Evolutionary conservation across 2,329 filamentous ascomycete genomes (phyloP).

Genomic region (Hypoxylon sp.): DNA sequence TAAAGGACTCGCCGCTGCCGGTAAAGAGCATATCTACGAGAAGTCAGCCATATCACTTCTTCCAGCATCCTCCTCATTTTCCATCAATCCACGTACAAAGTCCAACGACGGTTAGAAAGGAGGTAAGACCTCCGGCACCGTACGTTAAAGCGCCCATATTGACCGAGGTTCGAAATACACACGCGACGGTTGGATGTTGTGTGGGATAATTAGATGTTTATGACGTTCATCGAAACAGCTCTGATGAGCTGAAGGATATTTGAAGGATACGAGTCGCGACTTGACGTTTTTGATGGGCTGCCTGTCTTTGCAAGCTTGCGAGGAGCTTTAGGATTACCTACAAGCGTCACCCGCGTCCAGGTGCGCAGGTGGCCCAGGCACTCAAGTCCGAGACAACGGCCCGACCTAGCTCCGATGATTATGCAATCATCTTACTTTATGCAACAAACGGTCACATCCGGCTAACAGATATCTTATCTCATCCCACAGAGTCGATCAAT

Average conservation of each 20-base stretch:
- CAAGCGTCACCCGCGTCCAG: background rate
- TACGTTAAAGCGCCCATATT: constrained; percentile 36
- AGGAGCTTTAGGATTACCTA: constrained; percentile 27
- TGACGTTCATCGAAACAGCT: constrained; percentile 26
- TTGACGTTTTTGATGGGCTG: constrained; percentile 26
- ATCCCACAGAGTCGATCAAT: constrained; percentile 27
- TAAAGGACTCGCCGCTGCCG: constrained; percentile 93
- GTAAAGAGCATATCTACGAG: constrained; percentile 95
- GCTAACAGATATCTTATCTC: constrained; percentile 10
- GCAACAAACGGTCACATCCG: background rate
- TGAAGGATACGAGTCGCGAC: constrained; percentile 30
- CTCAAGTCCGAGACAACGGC: constrained; percentile 9
- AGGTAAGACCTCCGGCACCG: constrained; percentile 33
- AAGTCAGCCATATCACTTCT: constrained; percentile 13
- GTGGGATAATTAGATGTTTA: constrained; percentile 7
- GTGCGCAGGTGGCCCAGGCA: background rate
- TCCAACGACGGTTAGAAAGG: constrained; percentile 39
- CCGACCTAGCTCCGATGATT: constrained; percentile 23
- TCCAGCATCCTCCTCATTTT: background rate
- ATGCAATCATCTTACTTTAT: background rate
- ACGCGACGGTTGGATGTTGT: background rate
- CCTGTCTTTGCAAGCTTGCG: constrained; percentile 19
- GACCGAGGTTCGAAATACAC: background rate
- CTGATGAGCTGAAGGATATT: constrained; percentile 24
- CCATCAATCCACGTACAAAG: constrained; percentile 40